A percentile compares a stretch with the other conserved stretches of the same genome.
phyloP scores from a whole-genome alignment of 768 basidiomycete genomes.

The Trametes elegans region DNA sequence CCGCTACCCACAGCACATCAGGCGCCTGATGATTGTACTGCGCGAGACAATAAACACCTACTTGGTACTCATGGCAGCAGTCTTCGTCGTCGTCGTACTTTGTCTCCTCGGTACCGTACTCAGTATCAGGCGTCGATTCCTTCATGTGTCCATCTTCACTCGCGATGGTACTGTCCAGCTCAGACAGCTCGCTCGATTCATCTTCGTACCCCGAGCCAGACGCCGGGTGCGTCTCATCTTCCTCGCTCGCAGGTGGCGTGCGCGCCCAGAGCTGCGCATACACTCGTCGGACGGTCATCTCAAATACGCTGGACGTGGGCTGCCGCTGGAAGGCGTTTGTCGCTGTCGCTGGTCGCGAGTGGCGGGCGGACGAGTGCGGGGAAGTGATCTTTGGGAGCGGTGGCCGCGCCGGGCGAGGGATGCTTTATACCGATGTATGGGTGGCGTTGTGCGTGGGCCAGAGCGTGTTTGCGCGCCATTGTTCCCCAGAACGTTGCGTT shows the following conservation, averaged over 20 bases:
- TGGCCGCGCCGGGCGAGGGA: too few species aligned
- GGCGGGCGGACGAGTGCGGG: constrained; percentile 2
- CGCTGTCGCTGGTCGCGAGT: constrained; percentile 7
- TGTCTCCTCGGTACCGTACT: constrained; percentile 4
- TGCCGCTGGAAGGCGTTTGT: constrained; percentile 3
- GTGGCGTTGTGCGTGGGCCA: constrained; percentile 14
- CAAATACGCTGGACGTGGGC: background rate
- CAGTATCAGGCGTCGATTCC: constrained; percentile 13
- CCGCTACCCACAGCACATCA: background rate
- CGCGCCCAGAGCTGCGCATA: constrained; percentile 1
- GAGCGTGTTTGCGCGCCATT: constrained; percentile 9
- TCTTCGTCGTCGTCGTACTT: constrained; percentile 4
- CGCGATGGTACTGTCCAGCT: constrained; percentile 7
- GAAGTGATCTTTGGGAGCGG: background rate
- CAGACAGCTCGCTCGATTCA: constrained; percentile 14
- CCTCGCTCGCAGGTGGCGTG: constrained; percentile 10
- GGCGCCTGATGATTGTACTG: background rate
- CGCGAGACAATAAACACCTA: background rate
- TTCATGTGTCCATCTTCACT: constrained; percentile 15
- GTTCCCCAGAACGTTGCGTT: constrained; percentile 10
- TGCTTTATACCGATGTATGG: constrained; percentile 11
- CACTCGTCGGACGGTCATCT: constrained; percentile 4
- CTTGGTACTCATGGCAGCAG: constrained; percentile 1
- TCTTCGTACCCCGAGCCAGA: background rate
- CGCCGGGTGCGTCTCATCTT: constrained; percentile 4